Conservation (phyloP, 805 yeast genomes). For the Barnettozyma californica region DNA sequence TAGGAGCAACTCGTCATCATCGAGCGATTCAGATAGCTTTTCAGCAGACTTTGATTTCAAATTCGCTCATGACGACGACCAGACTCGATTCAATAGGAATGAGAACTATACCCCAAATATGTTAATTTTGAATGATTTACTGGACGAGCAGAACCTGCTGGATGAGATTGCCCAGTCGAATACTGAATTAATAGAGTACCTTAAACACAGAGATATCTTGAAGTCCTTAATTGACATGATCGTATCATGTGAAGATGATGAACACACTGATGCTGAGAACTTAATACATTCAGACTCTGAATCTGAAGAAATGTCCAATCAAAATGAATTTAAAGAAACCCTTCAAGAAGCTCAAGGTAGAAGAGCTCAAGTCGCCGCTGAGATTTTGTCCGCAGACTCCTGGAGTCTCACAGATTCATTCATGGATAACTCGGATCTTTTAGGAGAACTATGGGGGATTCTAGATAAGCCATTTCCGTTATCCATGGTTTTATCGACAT, state of each 20-base stretch:
- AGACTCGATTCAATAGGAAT: conserved; percentile 17
- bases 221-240: conserved; percentile 64
- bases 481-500: conserved; percentile 74
- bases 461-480: conserved; percentile 63
- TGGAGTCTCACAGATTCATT: conserved; percentile 92
- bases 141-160: conserved; percentile 70
- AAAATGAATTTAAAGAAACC: conserved; percentile 11
- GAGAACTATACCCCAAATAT: conserved; percentile 37
- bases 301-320: conserved; percentile 7
- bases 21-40: conserved; percentile 18
- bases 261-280: conserved; percentile 12
- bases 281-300: conserved; percentile 26
- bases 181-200: conserved; percentile 68
- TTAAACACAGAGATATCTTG: conserved; percentile 74
- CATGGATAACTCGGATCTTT: conserved; percentile 62
- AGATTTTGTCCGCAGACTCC: conserved; percentile 83
- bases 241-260: conserved; percentile 32
- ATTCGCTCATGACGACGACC: conserved; percentile 23
- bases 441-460: conserved; percentile 74
- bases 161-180: conserved; percentile 71
- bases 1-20: conserved; percentile 17
- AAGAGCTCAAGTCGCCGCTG: conserved; percentile 74
- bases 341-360: conserved; percentile 32
- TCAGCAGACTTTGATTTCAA: conserved; percentile 7
- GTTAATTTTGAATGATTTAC: conserved; percentile 46